Base-by-base conservation (phyloP, 208 protist species). In the Strigomonas culicis region DNA sequence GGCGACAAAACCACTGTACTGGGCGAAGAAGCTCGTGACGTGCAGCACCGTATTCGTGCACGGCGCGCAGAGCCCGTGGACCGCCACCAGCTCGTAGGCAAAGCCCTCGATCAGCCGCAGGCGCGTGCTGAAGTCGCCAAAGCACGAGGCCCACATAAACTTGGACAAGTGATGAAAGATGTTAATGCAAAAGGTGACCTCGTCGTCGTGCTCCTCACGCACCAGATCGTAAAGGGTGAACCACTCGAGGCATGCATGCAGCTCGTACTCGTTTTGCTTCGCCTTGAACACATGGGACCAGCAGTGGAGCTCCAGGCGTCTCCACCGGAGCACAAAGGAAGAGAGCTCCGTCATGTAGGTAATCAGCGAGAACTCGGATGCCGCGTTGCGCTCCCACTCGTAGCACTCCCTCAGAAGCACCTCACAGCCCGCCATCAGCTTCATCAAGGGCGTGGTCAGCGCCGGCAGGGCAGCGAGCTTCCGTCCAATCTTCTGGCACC, bases 371-470 rank as follows among this genome's bases (percentile, higher is more conserved):
- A 98, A 86, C 32, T 79, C 79, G 39, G 90, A 89, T 3, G 84
- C 80, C 0, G 97, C 95, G 78, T 97, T 97, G 63, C 92, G 77
- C 69, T 99, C 97, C 97, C 97, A 99, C 63, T 99, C 96, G 66
- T 98, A 90, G 66, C 88, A 92, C 63, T 98, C 90, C 21, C 84
- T 70, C 41, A 99, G 68, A 13, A 99, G 74, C 44, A 99, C 65
- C 86, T 99, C 98, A 28, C 97, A 86, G 25, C 97, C 98, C 0
- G 85, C 64, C 77, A 99, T 84, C 30, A 98, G 70, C 68, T 97
- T 93, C 79, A 97, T 97, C 46, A 98, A 68, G n/a, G 94, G 94
- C 21, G 92, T 81, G 57, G 74, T 81, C 77, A 96, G 66, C 50
- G 79, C 66, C 7, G 94, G 85, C 39, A 98, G 95, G 10, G 63